These are phyloP conservation scores for Anthracocystis panici-leucophaei DNA, from an alignment of 1,284 basidiomycete genomes.

Conservation along the genomic window DNA sequence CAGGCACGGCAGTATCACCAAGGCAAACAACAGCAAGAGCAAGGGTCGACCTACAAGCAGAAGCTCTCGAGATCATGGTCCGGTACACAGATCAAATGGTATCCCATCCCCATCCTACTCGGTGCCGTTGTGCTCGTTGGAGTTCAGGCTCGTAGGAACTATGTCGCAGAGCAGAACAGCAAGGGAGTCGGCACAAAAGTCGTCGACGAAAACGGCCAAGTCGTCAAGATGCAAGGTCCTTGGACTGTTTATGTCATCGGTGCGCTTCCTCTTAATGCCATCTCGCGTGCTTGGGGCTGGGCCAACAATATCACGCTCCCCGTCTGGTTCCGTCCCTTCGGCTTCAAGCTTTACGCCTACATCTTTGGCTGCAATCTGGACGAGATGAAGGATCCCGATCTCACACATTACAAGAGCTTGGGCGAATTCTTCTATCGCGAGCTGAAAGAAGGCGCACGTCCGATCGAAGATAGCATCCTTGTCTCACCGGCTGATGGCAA, in stretches of 20 bases:
- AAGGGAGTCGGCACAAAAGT: constrained; percentile 62
- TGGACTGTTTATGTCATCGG: constrained; percentile 98
- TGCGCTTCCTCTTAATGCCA: constrained; percentile 89
- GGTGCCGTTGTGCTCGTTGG: constrained; percentile 65
- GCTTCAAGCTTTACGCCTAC: constrained; percentile 85
- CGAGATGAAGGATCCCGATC: constrained; percentile 84
- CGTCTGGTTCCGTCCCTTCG: constrained; percentile 90
- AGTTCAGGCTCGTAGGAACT: constrained; percentile 79
- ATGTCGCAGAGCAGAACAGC: constrained; percentile 66
- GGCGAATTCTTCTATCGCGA: constrained; percentile 96
- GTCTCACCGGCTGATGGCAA: constrained; percentile 94
- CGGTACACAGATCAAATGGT: constrained; percentile 92
- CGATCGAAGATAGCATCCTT: constrained; percentile 81
- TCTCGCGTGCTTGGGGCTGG: constrained; percentile 96
- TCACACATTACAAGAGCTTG: constrained; percentile 82
- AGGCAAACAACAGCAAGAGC: constrained; percentile 10
- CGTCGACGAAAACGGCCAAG: constrained; percentile 76
- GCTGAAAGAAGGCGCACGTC: constrained; percentile 83
- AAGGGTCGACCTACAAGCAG: constrained; percentile 24
- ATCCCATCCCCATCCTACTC: constrained; percentile 90
- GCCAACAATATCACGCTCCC: constrained; percentile 85
- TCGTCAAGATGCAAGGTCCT: constrained; percentile 83
- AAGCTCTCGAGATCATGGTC: constrained; percentile 79
- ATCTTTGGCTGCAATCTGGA: constrained; percentile 94
- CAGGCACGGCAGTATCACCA: constrained; percentile 23